phyloP scores from a whole-genome alignment of 352 stramenopile genomes.

The Phytophthora hybrid region DNA sequence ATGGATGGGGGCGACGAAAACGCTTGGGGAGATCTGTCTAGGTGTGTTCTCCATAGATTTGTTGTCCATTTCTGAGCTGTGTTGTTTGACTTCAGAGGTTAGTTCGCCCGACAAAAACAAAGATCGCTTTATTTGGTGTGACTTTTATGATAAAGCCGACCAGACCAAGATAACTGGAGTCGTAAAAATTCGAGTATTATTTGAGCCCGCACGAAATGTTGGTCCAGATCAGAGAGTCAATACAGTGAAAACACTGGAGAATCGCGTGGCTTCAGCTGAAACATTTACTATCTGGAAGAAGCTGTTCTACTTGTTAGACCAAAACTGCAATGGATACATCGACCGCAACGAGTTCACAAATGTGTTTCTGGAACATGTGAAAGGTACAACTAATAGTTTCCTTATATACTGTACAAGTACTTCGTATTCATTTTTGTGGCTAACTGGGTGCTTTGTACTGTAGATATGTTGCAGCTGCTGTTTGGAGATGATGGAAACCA shows the following conservation, averaged over 20 bases:
- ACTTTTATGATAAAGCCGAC: slow-evolving; percentile 36
- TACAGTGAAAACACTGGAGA: not conserved
- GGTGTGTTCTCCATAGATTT: slow-evolving; percentile 36
- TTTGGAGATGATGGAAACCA: slow-evolving; percentile 22
- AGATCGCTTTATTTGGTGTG: slow-evolving; percentile 27
- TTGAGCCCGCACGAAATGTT: slow-evolving; percentile 2
- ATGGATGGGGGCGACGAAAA: slow-evolving; percentile 33
- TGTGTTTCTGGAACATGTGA: slow-evolving; percentile 46
- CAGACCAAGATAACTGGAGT: slow-evolving; percentile 22
- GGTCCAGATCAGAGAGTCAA: not conserved
- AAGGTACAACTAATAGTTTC: slow-evolving; percentile 33
- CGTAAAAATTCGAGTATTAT: slow-evolving; percentile 29
- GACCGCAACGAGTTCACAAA: slow-evolving; percentile 66
- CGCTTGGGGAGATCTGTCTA: slow-evolving; percentile 41
- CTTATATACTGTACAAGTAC: too few relatives aligned
- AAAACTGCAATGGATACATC: slow-evolving; percentile 61
- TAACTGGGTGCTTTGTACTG: slow-evolving; percentile 21
- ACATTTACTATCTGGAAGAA: slow-evolving; percentile 66
- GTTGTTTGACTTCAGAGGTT: slow-evolving; percentile 4
- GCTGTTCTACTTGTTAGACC: slow-evolving; percentile 74
- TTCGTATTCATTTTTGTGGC: not conserved
- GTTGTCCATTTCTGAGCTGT: slow-evolving; percentile 11
- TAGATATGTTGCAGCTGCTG: slow-evolving; percentile 57
- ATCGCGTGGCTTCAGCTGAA: slow-evolving; percentile 32
- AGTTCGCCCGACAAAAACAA: not conserved